Base-by-base conservation (phyloP, 352 stramenopile species). In the Globisporangium nagaii region DNA sequence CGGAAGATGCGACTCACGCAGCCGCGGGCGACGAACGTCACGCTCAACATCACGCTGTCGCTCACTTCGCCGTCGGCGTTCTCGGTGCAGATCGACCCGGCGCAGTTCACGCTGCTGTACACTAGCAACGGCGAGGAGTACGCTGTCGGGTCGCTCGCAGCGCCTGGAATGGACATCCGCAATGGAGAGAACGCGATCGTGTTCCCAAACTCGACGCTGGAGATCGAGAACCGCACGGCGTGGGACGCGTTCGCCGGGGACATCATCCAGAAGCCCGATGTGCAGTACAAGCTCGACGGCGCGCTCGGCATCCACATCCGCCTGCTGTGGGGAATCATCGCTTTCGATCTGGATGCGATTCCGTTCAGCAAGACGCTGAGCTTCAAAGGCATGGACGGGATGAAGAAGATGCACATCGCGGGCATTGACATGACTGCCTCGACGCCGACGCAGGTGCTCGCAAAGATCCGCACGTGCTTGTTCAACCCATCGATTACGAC, bases 381-480 rank as follows among this genome's bases (percentile, higher is more conserved):
- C 20, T 83, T 86, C 13, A 56, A 70, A 3, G 82, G 82, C 19
- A 88, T 92, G 75, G 37, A 73, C 35, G 79, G 77, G 13, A 67
- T 92, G 41, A 65, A 65, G 55, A 64, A 68, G 43, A 84, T 92
- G 79, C 64, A 73, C 37, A 89, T 92, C 43, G 64, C 50, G 2
- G 62, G 65, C 10, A 73, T 90, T 22, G 61, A 84, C 30, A 86
- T 92, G 82, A 65, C 53, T 15, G 45, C 76, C 27, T 92, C 82
- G 24, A 92, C 79, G 4, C 52, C 70, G 27, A 63, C 71, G 39
- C 56, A 81, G 28, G 79, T 89, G 47, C n/a, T 84, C 32, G 70
- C 77, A 12, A 74, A 51, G 4, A 90, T 92, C 69, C 84, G 83
- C 56, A 86, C 82, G n/a, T 92, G 82, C 52, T 57, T 92, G n/a